A percentile compares a stretch with the other conserved stretches of the same genome.
These are phyloP conservation scores for Macrolepiota dolichaula DNA, from an alignment of 768 basidiomycete genomes.

Conservation along the genomic window DNA sequence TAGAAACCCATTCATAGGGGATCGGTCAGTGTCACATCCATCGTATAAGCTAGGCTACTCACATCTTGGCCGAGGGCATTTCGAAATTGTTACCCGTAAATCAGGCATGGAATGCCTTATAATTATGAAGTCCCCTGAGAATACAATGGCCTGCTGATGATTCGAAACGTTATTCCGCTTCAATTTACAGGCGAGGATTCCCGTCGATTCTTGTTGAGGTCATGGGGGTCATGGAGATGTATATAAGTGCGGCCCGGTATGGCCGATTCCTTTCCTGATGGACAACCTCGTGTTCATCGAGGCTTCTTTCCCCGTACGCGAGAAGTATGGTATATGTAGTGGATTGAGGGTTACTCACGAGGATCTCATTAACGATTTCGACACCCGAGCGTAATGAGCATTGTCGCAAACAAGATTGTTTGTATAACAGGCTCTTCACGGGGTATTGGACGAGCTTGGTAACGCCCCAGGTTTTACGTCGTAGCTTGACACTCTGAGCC, in stretches of 20 bases:
- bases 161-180: conserved; percentile 3
- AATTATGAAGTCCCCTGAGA: neutral
- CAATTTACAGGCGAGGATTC: neutral
- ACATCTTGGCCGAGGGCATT: conserved; percentile 56
- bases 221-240: neutral
- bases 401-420: conserved; percentile 55
- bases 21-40: too few species aligned
- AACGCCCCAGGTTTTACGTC: neutral
- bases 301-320: conserved; percentile 8
- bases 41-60: conserved; percentile 16
- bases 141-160: neutral
- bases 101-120: neutral
- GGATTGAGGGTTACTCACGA: neutral
- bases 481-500: neutral
- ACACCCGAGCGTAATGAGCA: conserved; percentile 26
- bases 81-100: neutral
- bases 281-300: neutral
- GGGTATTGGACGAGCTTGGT: conserved; percentile 71
- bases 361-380: neutral
- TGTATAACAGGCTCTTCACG: conserved; percentile 73
- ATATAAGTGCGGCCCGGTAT: neutral
- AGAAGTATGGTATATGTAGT: conserved; percentile 9
- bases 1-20: conserved; percentile 16
- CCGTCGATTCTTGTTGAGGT: neutral
- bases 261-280: neutral